Evolutionary conservation across 768 basidiomycete genomes (phyloP), one percentile per base, ranked within the genome.

Genomic region (Calocera viscosa): DNA sequence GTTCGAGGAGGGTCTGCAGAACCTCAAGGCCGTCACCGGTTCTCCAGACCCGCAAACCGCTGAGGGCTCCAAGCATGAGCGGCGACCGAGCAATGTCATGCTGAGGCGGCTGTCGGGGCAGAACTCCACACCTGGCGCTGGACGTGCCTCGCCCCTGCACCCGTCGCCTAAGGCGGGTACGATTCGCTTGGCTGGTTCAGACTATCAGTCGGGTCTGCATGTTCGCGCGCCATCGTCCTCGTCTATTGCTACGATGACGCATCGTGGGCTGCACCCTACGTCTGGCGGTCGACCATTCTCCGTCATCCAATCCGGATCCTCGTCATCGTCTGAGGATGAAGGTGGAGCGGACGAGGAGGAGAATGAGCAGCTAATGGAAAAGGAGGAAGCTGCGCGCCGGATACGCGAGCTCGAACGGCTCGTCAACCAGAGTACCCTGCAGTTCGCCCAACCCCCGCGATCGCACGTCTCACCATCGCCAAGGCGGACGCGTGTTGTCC

Each of bases 1-100:
- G 69, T 92, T 89, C 66, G 90, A 92, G 73, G 87, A 92, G 75
- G 91, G 91, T 73, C 83, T 93, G 33, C 84, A 88, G 49, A 2
- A 67, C 64, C 22, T 40, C 64, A 22, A 64, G 12, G 38, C 65
- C 63, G 24, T 34, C 35, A 35, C 64, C 60, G 28, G 63, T 34
- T 33, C 68, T 49, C 32, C 53, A 5, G 53, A 60, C 30, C 26
- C 53, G 11, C 30, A 26, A 26, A 60, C 24, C 8, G 26, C 30
- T 19, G 53, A 60, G 30, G 30, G 53, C 2, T 60, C 53, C 8
- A 60, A 65, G 39, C 32, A 17, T 14, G 26, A 63, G 63, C 67
- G 30, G 11, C 19, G 65, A 49, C 35, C 41, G 40, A 60, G 53
- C 53, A 60, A 60, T 32, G 53, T 24, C 8, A 41, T 64, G 53